A percentile compares a stretch with the other conserved stretches of the same genome.
These are phyloP conservation scores for Botryotinia calthae DNA, from an alignment of 2,329 filamentous ascomycete genomes.

Conservation along the genomic window DNA sequence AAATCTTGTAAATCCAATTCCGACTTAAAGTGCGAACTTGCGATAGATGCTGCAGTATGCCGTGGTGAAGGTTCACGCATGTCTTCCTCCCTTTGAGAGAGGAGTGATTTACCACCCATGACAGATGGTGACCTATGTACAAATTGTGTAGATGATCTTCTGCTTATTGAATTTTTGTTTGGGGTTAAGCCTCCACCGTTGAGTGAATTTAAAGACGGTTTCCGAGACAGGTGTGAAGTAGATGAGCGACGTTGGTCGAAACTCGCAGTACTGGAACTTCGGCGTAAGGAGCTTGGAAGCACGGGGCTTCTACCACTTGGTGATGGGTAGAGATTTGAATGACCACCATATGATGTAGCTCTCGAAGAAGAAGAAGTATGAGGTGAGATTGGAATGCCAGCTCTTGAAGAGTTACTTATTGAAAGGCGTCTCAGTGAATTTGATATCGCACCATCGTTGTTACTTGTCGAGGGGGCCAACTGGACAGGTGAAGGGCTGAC, in stretches of 20 bases:
- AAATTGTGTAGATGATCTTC: conserved; percentile 45
- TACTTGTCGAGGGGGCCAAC: conserved; percentile 28
- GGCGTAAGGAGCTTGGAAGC: conserved; percentile 37
- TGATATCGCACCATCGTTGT: conserved; percentile 25
- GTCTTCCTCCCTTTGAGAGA: conserved; percentile 39
- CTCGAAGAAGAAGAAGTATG: conserved; percentile 23
- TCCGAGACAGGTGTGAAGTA: conserved; percentile 44
- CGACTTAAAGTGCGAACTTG: conserved; percentile 36
- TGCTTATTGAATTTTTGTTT: conserved; percentile 40
- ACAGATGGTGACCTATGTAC: conserved; percentile 33
- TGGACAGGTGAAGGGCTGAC: conserved; percentile 20
- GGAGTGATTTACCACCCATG: conserved; percentile 42
- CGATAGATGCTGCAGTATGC: conserved; percentile 49
- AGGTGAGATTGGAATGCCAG: conserved; percentile 26
- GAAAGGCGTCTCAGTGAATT: conserved; percentile 46
- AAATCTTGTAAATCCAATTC: conserved; percentile 36
- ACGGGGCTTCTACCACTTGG: conserved; percentile 33
- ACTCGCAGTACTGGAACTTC: conserved; percentile 46
- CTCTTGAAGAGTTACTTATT: conserved; percentile 27
- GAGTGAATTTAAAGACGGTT: conserved; percentile 45
- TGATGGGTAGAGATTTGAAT: conserved; percentile 26
- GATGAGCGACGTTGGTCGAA: conserved; percentile 41
- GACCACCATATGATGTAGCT: conserved; percentile 12
- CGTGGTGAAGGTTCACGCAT: conserved; percentile 39
- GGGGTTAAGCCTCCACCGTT: conserved; percentile 41